Conservation (phyloP, 345 rosid genomes). For the Draba incana region DNA sequence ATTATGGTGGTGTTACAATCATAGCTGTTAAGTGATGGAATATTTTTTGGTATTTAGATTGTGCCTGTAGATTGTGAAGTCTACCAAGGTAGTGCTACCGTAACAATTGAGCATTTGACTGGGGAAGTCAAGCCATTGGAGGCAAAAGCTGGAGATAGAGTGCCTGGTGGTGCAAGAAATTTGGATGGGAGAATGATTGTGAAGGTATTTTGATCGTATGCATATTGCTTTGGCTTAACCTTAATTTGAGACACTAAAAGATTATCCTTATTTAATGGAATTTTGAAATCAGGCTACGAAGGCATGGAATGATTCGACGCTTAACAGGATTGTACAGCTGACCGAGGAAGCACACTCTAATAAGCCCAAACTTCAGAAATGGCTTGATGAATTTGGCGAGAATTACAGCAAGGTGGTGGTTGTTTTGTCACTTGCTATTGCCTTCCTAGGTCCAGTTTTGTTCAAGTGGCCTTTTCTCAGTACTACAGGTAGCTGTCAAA, state of each 20-base stretch:
- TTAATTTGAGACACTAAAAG: neutral
- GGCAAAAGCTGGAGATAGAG: conserved; percentile 80
- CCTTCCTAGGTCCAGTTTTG: conserved; percentile 82
- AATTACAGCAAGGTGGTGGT: conserved; percentile 90
- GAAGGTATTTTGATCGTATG: conserved; percentile 52
- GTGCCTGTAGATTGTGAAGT: conserved; percentile 96
- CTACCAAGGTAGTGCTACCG: conserved; percentile 86
- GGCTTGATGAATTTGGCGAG: conserved; percentile 98
- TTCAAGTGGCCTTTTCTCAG: conserved; percentile 92
- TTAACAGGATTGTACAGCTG: conserved; percentile 85
- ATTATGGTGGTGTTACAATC: neutral
- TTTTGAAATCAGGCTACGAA: conserved; percentile 63
- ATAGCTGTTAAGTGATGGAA: conserved; percentile 11
- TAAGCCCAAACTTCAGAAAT: conserved; percentile 91
- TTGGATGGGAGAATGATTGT: conserved; percentile 95
- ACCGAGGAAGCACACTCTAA: conserved; percentile 93
- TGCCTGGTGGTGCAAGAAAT: conserved; percentile 97
- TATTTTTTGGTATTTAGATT: conserved; percentile 54
- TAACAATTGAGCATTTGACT: conserved; percentile 93
- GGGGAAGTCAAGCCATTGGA: conserved; percentile 96
- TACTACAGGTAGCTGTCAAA: conserved; percentile 69
- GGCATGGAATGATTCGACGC: conserved; percentile 89
- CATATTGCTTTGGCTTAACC: conserved; percentile 5
- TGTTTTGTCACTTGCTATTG: conserved; percentile 73
- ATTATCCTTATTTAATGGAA: conserved; percentile 18